These are phyloP conservation scores for Phialophora chinensis DNA, from an alignment of 2,329 filamentous ascomycete species.

Conservation along the genomic window DNA sequence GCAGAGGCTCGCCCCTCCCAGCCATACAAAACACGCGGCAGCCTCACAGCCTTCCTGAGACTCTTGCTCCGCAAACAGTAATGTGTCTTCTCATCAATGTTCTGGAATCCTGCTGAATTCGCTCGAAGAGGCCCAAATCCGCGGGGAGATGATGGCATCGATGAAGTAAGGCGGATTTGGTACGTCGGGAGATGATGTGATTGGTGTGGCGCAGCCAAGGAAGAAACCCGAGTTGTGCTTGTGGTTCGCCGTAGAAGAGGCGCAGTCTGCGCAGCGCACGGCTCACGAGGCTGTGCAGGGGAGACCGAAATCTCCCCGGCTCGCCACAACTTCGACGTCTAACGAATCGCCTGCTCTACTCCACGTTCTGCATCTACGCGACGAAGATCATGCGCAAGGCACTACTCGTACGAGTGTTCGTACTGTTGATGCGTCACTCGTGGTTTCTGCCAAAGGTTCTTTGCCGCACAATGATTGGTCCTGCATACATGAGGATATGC, in stretches of 20 bases:
- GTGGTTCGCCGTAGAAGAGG: conserved; percentile 2
- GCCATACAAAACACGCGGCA: conserved; percentile 5
- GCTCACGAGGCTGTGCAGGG: conserved; percentile 14
- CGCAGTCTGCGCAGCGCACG: neutral
- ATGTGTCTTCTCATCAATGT: neutral
- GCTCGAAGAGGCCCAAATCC: conserved; percentile 8
- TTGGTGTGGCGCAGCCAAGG: conserved; percentile 17
- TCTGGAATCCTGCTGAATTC: conserved; percentile 24
- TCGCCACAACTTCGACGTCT: neutral
- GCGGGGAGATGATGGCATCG: neutral
- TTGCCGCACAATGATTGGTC: neutral
- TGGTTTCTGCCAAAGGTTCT: too few relatives aligned
- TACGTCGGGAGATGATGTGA: neutral
- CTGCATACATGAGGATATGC: conserved; percentile 4
- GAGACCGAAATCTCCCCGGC: neutral
- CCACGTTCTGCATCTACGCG: neutral
- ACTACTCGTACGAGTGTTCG: neutral
- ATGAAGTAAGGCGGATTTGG: conserved; percentile 17
- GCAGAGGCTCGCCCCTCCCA: conserved; percentile 3
- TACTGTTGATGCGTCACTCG: neutral
- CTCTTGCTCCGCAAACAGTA: neutral
- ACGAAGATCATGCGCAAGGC: conserved; percentile 12
- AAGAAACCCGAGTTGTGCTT: neutral
- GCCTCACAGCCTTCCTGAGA: neutral
- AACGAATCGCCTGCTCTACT: conserved; percentile 1